Percentiles rank a stretch among this genome's conserved stretches.
phyloP scores from a whole-genome alignment of 2,329 filamentous ascomycete genomes.

The Zalaria sp. region DNA sequence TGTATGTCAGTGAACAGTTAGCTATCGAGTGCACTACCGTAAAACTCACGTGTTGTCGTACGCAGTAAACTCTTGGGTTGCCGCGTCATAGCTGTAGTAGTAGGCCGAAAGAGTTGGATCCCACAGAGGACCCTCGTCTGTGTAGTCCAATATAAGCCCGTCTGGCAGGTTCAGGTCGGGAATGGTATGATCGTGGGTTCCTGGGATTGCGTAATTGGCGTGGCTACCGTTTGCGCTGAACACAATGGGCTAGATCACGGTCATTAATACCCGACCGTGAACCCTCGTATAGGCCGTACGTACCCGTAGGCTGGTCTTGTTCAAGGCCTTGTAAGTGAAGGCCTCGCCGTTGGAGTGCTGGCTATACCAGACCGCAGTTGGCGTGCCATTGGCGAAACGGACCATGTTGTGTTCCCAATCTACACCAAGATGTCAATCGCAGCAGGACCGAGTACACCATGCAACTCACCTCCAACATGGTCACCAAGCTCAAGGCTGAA shows the following conservation, averaged over 20 bases:
- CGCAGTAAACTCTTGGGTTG: conserved; percentile 28
- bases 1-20: conserved; percentile 9
- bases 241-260: conserved; percentile 28
- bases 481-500: conserved; percentile 24
- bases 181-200: conserved; percentile 49
- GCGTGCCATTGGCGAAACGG: conserved; percentile 43
- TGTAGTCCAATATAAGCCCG: conserved; percentile 40
- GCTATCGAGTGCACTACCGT: background rate
- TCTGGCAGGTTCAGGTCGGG: conserved; percentile 43
- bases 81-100: conserved; percentile 38
- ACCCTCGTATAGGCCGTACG: background rate
- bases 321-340: conserved; percentile 41
- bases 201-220: conserved; percentile 47
- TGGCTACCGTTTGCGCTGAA: conserved; percentile 49
- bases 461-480: conserved; percentile 42
- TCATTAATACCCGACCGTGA: background rate
- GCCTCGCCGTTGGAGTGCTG: conserved; percentile 51
- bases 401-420: conserved; percentile 52
- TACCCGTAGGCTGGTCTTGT: conserved; percentile 25
- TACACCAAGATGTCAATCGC: background rate
- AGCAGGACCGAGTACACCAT: no score
- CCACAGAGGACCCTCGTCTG: conserved; percentile 42
- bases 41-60: conserved; percentile 21
- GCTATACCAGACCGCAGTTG: conserved; percentile 45
- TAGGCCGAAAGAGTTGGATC: conserved; percentile 44